Evolutionary conservation across 306 rosid genomes (phyloP), one percentile per base, ranked within the genome.

Genomic region (Oxytropis ochrocephala): DNA sequence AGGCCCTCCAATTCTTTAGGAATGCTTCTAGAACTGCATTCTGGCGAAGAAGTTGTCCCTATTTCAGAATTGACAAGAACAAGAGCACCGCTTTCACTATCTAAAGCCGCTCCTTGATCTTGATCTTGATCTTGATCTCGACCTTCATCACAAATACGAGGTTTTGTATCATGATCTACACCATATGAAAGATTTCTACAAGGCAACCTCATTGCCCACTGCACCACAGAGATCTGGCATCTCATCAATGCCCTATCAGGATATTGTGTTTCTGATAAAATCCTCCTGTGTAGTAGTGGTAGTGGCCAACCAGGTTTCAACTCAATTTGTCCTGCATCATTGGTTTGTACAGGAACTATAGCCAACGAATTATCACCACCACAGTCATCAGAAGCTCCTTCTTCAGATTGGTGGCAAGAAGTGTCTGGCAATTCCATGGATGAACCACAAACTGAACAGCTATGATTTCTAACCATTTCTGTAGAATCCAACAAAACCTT

Each of bases 201-300:
- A 7, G 98, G 98, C 65, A 94, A 73, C 76, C 80, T 87, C 97
- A 94, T 84, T 78, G 98, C 97, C 98, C 98, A 94, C 82, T 90
- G 95, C 64, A 91, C 99, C 60, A 88, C 96, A 6, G 99, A 87
- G 80, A 84, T 81, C 78, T 78, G 75, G 78, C 49, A 42, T 42
- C 29, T 65, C 30, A 56, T 64, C 81, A 43, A 18, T 11, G 83
- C 66, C 72, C 73, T 63, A 7, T 70, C 78, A 0, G 70, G 66
- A 75, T 64, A 65, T 57, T 27, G 80, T 17, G 27, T 69, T 2
- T 72, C 85, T 1, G 86, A 59, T 71, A 70, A 44, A 61, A 68
- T 60, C 6, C 83, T 67, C 13, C 77, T 74, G 39, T 81, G 89
- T 41, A 91, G 97, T 49, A 95, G 82, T 10, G 99, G 97, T 49